Conservation (phyloP, 208 protist species). For the Trichomonas tenax region DNA sequence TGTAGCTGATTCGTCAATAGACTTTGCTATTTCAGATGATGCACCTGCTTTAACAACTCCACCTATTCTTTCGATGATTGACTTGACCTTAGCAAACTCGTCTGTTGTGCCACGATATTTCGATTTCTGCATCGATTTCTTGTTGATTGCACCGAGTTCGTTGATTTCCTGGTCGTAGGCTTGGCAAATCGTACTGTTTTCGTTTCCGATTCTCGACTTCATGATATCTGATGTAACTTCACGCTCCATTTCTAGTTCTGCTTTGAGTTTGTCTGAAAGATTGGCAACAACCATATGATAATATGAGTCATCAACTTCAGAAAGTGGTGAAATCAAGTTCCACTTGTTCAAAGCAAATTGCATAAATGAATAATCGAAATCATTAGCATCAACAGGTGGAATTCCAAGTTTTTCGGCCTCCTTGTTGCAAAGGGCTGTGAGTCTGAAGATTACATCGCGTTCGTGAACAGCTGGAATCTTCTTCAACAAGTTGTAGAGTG, state of each 20-base stretch:
- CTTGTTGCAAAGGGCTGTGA: not conserved
- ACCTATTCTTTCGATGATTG: not conserved
- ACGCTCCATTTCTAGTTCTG: not conserved
- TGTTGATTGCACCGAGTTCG: not conserved
- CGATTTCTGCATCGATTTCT: not conserved
- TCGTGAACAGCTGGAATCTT: not conserved
- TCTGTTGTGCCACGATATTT: not conserved
- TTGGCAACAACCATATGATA: not conserved
- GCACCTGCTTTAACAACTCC: not conserved
- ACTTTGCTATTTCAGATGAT: not conserved
- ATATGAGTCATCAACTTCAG: conserved; percentile 1
- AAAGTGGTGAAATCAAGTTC: not conserved
- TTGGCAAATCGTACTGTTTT: too few species aligned
- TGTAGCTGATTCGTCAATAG: not conserved
- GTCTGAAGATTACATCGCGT: not conserved
- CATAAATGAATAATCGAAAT: not conserved
- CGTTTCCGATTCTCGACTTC: not conserved
- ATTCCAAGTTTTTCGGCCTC: not conserved
- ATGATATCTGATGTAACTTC: not conserved
- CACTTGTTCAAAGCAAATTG: not conserved
- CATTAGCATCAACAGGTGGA: not conserved
- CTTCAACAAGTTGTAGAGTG: not conserved
- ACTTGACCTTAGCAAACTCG: not conserved
- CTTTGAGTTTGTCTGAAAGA: not conserved
- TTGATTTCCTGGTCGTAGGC: not conserved